Evolutionary conservation across 768 basidiomycete species (phyloP).

Genomic region (Lactarius tabidus): DNA sequence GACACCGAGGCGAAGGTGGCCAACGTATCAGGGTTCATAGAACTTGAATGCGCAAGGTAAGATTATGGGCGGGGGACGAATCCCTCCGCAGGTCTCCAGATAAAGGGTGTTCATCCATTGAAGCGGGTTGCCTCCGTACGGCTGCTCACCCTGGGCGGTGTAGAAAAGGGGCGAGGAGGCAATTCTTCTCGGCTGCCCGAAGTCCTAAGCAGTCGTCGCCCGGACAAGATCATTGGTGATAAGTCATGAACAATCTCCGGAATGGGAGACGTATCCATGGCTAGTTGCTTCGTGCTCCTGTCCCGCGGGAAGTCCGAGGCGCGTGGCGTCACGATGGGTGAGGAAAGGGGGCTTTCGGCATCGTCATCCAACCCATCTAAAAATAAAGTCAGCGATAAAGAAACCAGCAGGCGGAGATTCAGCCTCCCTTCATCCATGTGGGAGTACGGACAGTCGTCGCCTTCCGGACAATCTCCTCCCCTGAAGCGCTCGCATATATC

Average conservation of each 20-base stretch:
- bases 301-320: slow-evolving; percentile 10
- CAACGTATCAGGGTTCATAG: not conserved
- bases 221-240: not conserved
- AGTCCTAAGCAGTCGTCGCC: not conserved
- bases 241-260: slow-evolving; percentile 9
- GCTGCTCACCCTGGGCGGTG: slow-evolving; percentile 20
- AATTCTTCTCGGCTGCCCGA: slow-evolving; percentile 1
- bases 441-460: slow-evolving; percentile 29
- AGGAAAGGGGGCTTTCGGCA: not conserved
- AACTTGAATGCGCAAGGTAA: not conserved
- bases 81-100: not conserved
- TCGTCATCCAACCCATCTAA: slow-evolving; percentile 2
- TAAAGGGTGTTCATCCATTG: not conserved
- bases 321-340: slow-evolving; percentile 14
- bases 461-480: slow-evolving; percentile 30
- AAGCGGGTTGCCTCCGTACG: slow-evolving; percentile 1
- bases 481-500: slow-evolving; percentile 29
- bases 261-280: not conserved
- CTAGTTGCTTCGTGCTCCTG: not conserved
- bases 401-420: not conserved
- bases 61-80: not conserved
- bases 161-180: slow-evolving; percentile 22
- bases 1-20: slow-evolving; percentile 5
- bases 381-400: not conserved
- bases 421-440: slow-evolving; percentile 27